Percentiles rank a stretch among this genome's conserved stretches.
Conservation (phyloP, 306 rosid species). For the Leucaena leucocephala region DNA sequence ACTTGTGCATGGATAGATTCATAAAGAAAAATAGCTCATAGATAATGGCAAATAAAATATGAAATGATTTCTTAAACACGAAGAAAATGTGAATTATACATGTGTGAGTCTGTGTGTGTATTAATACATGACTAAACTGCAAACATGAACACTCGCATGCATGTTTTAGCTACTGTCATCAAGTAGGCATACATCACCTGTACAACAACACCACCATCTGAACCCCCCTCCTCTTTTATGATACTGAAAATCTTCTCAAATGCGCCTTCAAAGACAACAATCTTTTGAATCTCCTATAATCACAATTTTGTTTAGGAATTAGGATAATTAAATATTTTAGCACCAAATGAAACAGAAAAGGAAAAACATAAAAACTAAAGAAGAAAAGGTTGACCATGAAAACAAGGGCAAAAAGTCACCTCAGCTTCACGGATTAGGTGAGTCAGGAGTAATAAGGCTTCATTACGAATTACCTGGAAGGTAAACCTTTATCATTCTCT, state of each 20-base stretch:
- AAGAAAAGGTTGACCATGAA: constrained; percentile 4
- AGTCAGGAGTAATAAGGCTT: constrained; percentile 88
- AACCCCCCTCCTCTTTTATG: constrained; percentile 88
- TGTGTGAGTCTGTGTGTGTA: neutral
- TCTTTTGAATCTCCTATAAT: constrained; percentile 95
- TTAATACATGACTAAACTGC: constrained; percentile 3
- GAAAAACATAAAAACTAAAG: neutral
- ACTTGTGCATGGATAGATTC: neutral
- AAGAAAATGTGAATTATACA: neutral
- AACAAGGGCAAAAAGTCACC: constrained; percentile 55
- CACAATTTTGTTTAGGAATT: constrained; percentile 36
- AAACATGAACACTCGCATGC: neutral
- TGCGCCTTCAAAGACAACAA: constrained; percentile 96
- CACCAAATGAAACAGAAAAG: neutral
- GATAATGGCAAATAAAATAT: constrained; percentile 12
- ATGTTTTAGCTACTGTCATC: constrained; percentile 14
- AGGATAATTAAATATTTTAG: constrained; percentile 25
- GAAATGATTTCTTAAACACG: constrained; percentile 6
- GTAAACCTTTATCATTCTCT: constrained; percentile 35
- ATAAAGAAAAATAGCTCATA: neutral
- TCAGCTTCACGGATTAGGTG: constrained; percentile 93
- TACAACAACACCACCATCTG: constrained; percentile 98
- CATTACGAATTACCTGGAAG: constrained; percentile 86
- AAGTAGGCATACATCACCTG: constrained; percentile 62
- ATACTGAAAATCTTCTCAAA: constrained; percentile 93